phyloP scores from a whole-genome alignment of 345 rosid species.

The Capsella bursapastoris region DNA sequence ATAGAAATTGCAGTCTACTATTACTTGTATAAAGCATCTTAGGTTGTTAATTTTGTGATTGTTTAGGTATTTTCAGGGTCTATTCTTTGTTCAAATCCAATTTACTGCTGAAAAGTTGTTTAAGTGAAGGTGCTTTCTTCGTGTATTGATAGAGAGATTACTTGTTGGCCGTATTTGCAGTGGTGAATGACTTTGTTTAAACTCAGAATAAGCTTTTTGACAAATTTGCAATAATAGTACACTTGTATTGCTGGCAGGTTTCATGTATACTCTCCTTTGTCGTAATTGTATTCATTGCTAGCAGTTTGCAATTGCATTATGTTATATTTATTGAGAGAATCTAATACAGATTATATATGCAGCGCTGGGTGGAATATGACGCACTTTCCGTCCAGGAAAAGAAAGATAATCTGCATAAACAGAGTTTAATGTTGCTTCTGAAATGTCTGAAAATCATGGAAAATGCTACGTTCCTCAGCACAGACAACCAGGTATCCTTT shows the following conservation, averaged over 20 bases:
- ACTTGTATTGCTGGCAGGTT: neutral
- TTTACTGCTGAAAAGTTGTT: conserved; percentile 4
- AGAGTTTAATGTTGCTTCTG: conserved; percentile 66
- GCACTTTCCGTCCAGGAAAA: conserved; percentile 43
- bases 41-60: conserved; percentile 11
- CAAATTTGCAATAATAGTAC: neutral
- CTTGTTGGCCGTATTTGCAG: conserved; percentile 22
- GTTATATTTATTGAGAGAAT: conserved; percentile 24
- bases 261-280: neutral
- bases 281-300: conserved; percentile 4
- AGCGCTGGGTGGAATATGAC: conserved; percentile 43
- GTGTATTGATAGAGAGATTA: conserved; percentile 15
- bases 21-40: conserved; percentile 24
- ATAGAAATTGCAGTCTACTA: conserved; percentile 11
- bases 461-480: conserved; percentile 93
- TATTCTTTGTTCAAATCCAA: conserved; percentile 29
- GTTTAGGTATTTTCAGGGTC: conserved; percentile 7
- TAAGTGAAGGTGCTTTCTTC: conserved; percentile 10
- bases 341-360: conserved; percentile 37
- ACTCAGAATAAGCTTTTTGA: neutral
- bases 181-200: neutral
- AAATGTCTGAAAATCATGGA: conserved; percentile 98
- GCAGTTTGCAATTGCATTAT: conserved; percentile 38
- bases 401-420: conserved; percentile 53
- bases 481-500: conserved; percentile 85